A percentile compares a stretch with the other conserved stretches of the same genome.
Conservation (phyloP, 495 filamentous ascomycete species). For the Daldinia decipiens region DNA sequence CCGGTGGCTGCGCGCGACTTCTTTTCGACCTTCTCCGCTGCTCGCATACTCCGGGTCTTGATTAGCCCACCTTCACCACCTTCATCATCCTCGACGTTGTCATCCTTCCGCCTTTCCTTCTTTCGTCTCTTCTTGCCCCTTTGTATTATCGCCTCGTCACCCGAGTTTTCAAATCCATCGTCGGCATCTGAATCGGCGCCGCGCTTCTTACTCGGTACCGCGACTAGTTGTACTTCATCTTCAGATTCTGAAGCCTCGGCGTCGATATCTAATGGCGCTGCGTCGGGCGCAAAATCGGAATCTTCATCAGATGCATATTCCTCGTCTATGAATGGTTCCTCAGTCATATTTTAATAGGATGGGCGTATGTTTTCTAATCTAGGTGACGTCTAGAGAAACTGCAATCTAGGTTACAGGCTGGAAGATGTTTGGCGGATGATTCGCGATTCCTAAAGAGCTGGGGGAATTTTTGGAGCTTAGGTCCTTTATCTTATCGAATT, state of each 20-base stretch:
- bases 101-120: constrained; percentile 61
- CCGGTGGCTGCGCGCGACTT: constrained; percentile 70
- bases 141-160: constrained; percentile 81
- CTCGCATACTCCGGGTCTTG: constrained; percentile 79
- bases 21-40: constrained; percentile 69
- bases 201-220: constrained; percentile 53
- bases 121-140: constrained; percentile 67
- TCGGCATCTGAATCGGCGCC: constrained; percentile 54
- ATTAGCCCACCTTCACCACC: constrained; percentile 82
- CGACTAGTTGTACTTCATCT: constrained; percentile 42
- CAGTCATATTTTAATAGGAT: constrained; percentile 28
- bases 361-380: neutral
- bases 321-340: constrained; percentile 56
- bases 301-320: constrained; percentile 78
- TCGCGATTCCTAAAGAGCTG: neutral
- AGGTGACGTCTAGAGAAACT: neutral
- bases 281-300: constrained; percentile 75
- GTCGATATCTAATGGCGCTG: constrained; percentile 59
- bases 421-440: constrained; percentile 11
- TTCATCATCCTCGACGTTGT: constrained; percentile 60
- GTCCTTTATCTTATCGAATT: constrained; percentile 3
- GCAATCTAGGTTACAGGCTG: neutral
- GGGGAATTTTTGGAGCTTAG: neutral
- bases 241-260: constrained; percentile 56
- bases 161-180: constrained; percentile 69